A percentile compares a stretch with the other conserved stretches of the same genome.
Evolutionary conservation across 2,329 filamentous ascomycete species (phyloP).

Genomic region (Chlorencoelia australis): DNA sequence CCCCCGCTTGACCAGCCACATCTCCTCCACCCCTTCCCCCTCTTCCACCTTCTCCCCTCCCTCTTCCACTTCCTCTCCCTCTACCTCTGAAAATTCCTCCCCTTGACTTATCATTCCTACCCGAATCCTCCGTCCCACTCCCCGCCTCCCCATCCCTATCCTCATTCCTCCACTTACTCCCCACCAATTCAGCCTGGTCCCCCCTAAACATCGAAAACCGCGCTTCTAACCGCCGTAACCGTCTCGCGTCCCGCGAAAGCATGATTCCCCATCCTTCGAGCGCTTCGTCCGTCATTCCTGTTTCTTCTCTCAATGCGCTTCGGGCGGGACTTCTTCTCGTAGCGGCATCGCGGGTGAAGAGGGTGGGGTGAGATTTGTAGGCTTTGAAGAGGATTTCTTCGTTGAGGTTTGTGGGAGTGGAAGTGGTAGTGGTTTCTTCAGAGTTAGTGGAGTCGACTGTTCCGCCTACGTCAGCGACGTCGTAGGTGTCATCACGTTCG

Average conservation of each 20-base stretch:
- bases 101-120: slow-evolving; percentile 33
- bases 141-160: slow-evolving; percentile 41
- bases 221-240: slow-evolving; percentile 59
- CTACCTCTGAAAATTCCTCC: slow-evolving; percentile 37
- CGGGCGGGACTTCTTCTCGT: slow-evolving; percentile 58
- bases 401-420: slow-evolving; percentile 34
- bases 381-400: slow-evolving; percentile 67
- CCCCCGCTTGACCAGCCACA: slow-evolving; percentile 54
- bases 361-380: slow-evolving; percentile 52
- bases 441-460: slow-evolving; percentile 60
- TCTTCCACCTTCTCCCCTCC: slow-evolving; percentile 37
- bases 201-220: slow-evolving; percentile 58
- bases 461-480: slow-evolving; percentile 82
- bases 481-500: slow-evolving; percentile 94
- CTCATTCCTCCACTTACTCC: slow-evolving; percentile 57
- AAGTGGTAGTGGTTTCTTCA: slow-evolving; percentile 32
- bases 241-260: slow-evolving; percentile 61
- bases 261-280: slow-evolving; percentile 93
- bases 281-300: slow-evolving; percentile 84
- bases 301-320: slow-evolving; percentile 57
- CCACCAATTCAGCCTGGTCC: slow-evolving; percentile 51
- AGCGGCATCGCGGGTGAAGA: slow-evolving; percentile 62
- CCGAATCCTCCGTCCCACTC: slow-evolving; percentile 24
- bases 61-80: slow-evolving; percentile 37
- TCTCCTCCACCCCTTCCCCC: slow-evolving; percentile 46